Conservation (phyloP, 345 rosid species). For the Camelina laxa region DNA sequence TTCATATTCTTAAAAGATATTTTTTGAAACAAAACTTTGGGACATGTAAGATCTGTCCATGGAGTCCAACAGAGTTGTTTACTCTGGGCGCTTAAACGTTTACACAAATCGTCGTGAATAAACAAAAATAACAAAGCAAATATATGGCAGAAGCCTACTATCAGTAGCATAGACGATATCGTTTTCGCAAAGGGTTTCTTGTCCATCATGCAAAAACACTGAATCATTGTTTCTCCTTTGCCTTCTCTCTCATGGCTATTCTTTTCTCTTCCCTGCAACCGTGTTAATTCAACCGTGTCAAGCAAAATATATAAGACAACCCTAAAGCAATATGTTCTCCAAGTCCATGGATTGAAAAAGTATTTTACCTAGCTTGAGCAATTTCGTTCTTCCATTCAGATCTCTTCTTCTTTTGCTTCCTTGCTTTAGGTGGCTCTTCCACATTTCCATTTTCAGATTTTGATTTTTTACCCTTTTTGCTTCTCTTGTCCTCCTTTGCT, state of each 20-base stretch:
- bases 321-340: background rate
- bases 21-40: constrained; percentile 41
- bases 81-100: constrained; percentile 13
- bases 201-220: constrained; percentile 22
- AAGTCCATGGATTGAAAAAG: background rate
- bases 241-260: constrained; percentile 50
- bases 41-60: constrained; percentile 33
- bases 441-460: constrained; percentile 43
- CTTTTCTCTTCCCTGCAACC: constrained; percentile 83
- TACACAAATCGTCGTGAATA: background rate
- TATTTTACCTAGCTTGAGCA: constrained; percentile 64
- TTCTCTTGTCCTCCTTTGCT: constrained; percentile 21
- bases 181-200: background rate
- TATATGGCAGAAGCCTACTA: constrained; percentile 22
- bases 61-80: constrained; percentile 14
- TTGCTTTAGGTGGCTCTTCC: constrained; percentile 24
- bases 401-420: constrained; percentile 61
- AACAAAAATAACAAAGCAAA: constrained; percentile 28
- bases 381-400: constrained; percentile 61
- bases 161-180: background rate
- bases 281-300: constrained; percentile 6
- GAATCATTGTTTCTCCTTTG: constrained; percentile 35
- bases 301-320: background rate
- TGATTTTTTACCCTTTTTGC: constrained; percentile 16
- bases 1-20: background rate